Percentiles rank a stretch among this genome's conserved stretches.
These are phyloP conservation scores for Torulaspora microellipsoides DNA, from an alignment of 805 yeast species.

Conservation along the genomic window DNA sequence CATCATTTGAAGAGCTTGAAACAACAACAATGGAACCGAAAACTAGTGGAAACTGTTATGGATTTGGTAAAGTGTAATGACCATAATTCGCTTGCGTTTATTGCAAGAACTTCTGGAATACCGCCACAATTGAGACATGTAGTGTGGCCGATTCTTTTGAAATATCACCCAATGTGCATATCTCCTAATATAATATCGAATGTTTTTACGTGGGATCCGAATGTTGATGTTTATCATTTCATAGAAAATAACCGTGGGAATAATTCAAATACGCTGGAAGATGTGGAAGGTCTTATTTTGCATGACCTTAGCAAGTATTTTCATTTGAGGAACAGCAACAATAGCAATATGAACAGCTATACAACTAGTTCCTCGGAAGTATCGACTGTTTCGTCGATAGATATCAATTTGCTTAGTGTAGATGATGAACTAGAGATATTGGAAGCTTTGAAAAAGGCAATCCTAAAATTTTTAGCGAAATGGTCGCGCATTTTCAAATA, in stretches of 20 bases:
- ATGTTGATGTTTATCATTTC: conserved; percentile 11
- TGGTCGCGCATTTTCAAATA: conserved; percentile 79
- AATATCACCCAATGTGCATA: conserved; percentile 79
- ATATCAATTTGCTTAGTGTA: conserved; percentile 24
- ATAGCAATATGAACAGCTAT: conserved; percentile 2
- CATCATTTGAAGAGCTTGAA: conserved; percentile 29
- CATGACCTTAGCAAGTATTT: conserved; percentile 61
- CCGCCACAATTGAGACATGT: conserved; percentile 75
- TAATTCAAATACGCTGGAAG: conserved; percentile 17
- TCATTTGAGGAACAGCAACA: conserved; percentile 24
- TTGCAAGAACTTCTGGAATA: conserved; percentile 79
- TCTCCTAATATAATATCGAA: conserved; percentile 70
- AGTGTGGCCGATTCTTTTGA: conserved; percentile 81
- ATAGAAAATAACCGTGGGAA: conserved; percentile 6
- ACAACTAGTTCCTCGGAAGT: conserved; percentile 10
- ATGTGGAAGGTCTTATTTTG: conserved; percentile 39
- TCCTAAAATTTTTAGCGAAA: conserved; percentile 59
- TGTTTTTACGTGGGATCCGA: conserved; percentile 28
- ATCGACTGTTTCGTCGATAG: conserved; percentile 11
- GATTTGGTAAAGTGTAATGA: conserved; percentile 55
- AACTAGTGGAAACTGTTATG: conserved; percentile 46
- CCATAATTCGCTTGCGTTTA: conserved; percentile 67
- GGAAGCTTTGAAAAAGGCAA: conserved; percentile 52
- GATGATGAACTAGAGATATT: conserved; percentile 43
- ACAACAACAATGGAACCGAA: conserved; percentile 26